Evolutionary conservation across 257 asterid species (phyloP), one percentile per base, ranked within the genome.

Genomic region (Forsythia suspensa): DNA sequence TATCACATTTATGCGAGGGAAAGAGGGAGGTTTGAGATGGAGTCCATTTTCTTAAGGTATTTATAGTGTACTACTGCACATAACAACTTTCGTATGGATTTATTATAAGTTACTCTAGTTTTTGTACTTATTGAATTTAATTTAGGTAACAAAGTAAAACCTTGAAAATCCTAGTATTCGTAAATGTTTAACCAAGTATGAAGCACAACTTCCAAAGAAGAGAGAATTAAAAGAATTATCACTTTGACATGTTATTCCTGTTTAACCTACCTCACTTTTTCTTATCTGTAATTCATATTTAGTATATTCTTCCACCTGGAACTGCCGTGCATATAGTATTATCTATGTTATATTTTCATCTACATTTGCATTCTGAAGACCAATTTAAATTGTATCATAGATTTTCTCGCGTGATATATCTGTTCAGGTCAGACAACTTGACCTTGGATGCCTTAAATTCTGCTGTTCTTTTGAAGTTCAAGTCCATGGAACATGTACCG

Each of bases 41-140:
- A 88, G 83, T 94, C 99, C 71, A 40, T 96, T 85, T 96, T 91
- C 90, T 81, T 94, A 57, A 91, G 98, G 99, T 96, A 91, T 77
- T 21, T 61, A 52, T 55, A 21, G 21, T 74, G 20, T 43, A 21
- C 15, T 3, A 61, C 9, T 46, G 63, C 15, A 20, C 48, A 9
- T 18, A 42, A 37, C 43, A 24, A 38, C 37, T 55, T 6, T 21
- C 4, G 0, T n/a, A 3, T 67, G 71, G 76, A 42, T 46, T 73
- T 77, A 63, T 77, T 77, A 8, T 8, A 8, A 34, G 36, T 43
- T 8, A 39, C 37, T 67, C 37, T 46, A 12, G 1, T 46, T n/a
- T n/a, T 7, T 24, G 10, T 12, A 29, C 8, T 44, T 16, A 39
- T 69, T 61, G 63, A 59, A 76, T 75, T 29, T 34, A 44, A 44